phyloP scores from a whole-genome alignment of 208 protist species.

The Blechomonas ayalai region DNA sequence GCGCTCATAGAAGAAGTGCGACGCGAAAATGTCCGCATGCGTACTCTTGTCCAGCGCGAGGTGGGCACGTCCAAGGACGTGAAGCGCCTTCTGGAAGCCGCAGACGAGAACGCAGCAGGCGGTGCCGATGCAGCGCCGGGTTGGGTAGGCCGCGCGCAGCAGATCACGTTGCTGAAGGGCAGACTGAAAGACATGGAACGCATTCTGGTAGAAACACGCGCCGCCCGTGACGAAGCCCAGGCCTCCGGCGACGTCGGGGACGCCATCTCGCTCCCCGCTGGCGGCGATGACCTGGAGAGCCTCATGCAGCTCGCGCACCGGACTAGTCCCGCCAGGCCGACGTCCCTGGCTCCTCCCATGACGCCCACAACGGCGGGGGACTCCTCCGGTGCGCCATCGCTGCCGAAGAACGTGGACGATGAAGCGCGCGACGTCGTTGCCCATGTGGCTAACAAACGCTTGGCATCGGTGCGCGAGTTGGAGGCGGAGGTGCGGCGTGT shows the following conservation, averaged over 20 bases:
- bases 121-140: background rate
- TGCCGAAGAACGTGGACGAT: conserved; percentile 41
- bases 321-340: background rate
- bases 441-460: conserved; percentile 29
- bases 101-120: background rate
- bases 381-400: background rate
- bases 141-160: conserved; percentile 62
- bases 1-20: conserved; percentile 39
- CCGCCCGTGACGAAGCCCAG: background rate
- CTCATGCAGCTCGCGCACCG: conserved; percentile 1
- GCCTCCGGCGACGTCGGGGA: conserved; percentile 1
- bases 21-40: conserved; percentile 41
- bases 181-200: conserved; percentile 62
- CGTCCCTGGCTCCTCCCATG: background rate
- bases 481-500: conserved; percentile 17
- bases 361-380: background rate
- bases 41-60: conserved; percentile 39
- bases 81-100: conserved; percentile 23
- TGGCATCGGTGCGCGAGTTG: conserved; percentile 31
- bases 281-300: conserved; percentile 1
- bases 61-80: conserved; percentile 35
- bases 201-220: conserved; percentile 1
- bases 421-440: conserved; percentile 34
- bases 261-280: background rate
- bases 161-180: conserved; percentile 59